Evolutionary conservation across 2,329 filamentous ascomycete species (phyloP).

Genomic region (Trichophyton equinum): DNA sequence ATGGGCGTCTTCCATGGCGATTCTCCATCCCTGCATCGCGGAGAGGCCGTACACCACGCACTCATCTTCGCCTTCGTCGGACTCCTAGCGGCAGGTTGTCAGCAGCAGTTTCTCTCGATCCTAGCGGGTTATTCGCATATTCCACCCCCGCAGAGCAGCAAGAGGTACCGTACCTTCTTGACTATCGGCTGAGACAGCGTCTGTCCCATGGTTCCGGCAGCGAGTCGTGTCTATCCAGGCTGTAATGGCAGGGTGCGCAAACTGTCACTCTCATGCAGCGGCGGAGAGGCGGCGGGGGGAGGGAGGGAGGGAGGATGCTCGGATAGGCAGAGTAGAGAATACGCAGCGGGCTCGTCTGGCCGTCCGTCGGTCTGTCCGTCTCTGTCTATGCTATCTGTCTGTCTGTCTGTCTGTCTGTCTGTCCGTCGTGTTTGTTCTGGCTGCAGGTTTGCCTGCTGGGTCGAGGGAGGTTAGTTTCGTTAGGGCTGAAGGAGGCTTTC

Average conservation of each 20-base stretch:
- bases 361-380: too few relatives aligned
- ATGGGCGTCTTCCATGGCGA: constrained; percentile 98
- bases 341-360: too few relatives aligned
- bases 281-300: constrained; percentile 11
- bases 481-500: too few relatives aligned
- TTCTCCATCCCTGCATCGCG: constrained; percentile 99
- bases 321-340: too few relatives aligned
- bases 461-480: too few relatives aligned
- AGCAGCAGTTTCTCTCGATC: background rate
- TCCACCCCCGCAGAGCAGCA: background rate
- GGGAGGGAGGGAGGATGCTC: constrained; percentile 9
- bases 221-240: background rate
- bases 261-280: constrained; percentile 9
- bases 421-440: background rate
- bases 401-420: too few relatives aligned
- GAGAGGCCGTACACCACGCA: constrained; percentile 87
- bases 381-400: too few relatives aligned
- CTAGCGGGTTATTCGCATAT: too few relatives aligned
- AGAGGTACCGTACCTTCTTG: constrained; percentile 69
- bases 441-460: background rate
- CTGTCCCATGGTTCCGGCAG: constrained; percentile 68
- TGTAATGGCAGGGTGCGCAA: constrained; percentile 7
- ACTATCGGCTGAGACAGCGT: constrained; percentile 97
- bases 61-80: constrained; percentile 82
- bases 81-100: constrained; percentile 28